phyloP scores from a whole-genome alignment of 768 basidiomycete genomes.

The Lactarius vividus region DNA sequence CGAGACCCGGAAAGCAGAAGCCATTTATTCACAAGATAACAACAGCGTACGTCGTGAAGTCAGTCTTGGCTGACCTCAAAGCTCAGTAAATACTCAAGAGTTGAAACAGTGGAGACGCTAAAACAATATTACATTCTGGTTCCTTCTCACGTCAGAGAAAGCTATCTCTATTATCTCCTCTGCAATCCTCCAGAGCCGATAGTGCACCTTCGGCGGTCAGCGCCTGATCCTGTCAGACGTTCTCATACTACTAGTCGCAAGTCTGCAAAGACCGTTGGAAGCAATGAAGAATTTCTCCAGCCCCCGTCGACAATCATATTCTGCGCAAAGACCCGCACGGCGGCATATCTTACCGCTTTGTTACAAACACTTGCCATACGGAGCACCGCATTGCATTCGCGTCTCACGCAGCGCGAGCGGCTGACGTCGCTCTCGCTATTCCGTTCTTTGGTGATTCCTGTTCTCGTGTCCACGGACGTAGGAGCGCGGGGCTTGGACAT shows the following conservation, averaged over 20 bases:
- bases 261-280: conserved; percentile 31
- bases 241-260: conserved; percentile 28
- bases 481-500: conserved; percentile 95
- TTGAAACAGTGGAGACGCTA: conserved; percentile 85
- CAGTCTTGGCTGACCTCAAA: conserved; percentile 4
- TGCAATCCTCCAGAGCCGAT: conserved; percentile 85
- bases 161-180: conserved; percentile 86
- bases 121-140: conserved; percentile 89
- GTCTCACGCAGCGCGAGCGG: conserved; percentile 89
- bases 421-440: conserved; percentile 82
- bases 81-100: conserved; percentile 42
- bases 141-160: conserved; percentile 91
- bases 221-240: conserved; percentile 34
- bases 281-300: conserved; percentile 53
- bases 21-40: conserved; percentile 84
- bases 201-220: conserved; percentile 56
- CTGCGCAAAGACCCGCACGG: conserved; percentile 79
- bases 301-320: conserved; percentile 98
- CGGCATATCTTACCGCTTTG: conserved; percentile 81
- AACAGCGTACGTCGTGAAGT: conserved; percentile 52
- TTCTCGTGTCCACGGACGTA: conserved; percentile 93
- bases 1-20: conserved; percentile 76
- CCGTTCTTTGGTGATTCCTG: conserved; percentile 80
- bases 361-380: conserved; percentile 79
- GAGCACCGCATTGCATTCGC: conserved; percentile 87